These are phyloP conservation scores for Trypanosoma vivax DNA, from an alignment of 208 protist species.

Conservation along the genomic window DNA sequence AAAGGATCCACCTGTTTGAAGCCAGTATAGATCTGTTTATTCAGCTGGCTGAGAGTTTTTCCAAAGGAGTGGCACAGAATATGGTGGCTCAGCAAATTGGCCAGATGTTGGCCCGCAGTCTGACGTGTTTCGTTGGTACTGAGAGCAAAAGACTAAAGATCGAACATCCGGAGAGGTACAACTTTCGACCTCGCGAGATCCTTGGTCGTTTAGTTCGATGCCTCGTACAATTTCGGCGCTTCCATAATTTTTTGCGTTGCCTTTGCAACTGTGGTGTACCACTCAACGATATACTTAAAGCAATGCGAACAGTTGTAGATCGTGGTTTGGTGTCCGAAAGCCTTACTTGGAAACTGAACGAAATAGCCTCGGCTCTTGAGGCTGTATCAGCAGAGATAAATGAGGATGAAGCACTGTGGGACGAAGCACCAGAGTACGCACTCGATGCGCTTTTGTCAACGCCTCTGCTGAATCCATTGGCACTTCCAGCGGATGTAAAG, in stretches of 20 bases:
- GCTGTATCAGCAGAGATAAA: constrained; percentile 47
- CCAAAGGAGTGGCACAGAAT: constrained; percentile 78
- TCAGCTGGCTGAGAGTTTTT: constrained; percentile 68
- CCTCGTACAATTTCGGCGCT: constrained; percentile 67
- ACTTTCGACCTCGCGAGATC: constrained; percentile 73
- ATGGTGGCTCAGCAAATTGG: constrained; percentile 84
- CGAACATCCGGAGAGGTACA: constrained; percentile 66
- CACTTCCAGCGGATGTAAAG: constrained; percentile 77
- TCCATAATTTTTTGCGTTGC: constrained; percentile 64
- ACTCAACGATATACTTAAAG: constrained; percentile 36
- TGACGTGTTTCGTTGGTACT: constrained; percentile 73
- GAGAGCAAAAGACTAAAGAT: constrained; percentile 78
- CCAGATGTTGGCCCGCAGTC: constrained; percentile 78
- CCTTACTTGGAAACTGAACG: constrained; percentile 50
- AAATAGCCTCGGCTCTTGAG: constrained; percentile 48
- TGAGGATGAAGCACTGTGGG: constrained; percentile 74
- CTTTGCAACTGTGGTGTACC: constrained; percentile 76
- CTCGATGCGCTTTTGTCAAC: constrained; percentile 76
- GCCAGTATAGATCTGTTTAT: constrained; percentile 83
- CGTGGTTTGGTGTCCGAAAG: constrained; percentile 64
- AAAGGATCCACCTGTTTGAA: constrained; percentile 70
- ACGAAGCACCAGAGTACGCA: constrained; percentile 82
- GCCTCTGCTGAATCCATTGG: constrained; percentile 71
- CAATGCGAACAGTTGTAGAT: constrained; percentile 50
- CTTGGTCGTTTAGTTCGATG: constrained; percentile 72